phyloP scores from a whole-genome alignment of 768 basidiomycete genomes.

The Peribolospora kevripleyi region DNA sequence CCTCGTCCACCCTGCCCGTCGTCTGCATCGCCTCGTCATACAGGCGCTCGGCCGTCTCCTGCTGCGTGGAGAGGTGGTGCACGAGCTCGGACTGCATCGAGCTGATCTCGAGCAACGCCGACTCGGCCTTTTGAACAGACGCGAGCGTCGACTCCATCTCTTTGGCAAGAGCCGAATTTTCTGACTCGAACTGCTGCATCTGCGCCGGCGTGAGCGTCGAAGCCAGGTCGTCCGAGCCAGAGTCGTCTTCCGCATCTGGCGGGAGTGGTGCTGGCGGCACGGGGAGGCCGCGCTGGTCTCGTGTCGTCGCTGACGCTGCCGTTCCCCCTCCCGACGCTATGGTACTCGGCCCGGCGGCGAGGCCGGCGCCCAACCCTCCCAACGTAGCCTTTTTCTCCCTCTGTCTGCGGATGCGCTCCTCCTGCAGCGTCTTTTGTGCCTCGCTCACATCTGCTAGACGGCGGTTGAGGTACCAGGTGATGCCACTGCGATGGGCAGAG shows the following conservation, averaged over 20 bases:
- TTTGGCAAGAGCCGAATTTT: slow-evolving; percentile 66
- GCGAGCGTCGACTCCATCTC: slow-evolving; percentile 64
- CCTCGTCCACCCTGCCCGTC: slow-evolving; percentile 61
- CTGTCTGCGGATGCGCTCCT: slow-evolving; percentile 72
- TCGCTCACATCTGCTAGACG: slow-evolving; percentile 57
- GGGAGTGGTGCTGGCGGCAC: slow-evolving; percentile 10
- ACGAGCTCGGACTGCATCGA: slow-evolving; percentile 79
- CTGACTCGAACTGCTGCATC: slow-evolving; percentile 75
- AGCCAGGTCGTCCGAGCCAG: slow-evolving; percentile 30
- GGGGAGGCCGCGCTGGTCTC: slow-evolving; percentile 4
- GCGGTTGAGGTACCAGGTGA: slow-evolving; percentile 73
- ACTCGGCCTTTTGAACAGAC: slow-evolving; percentile 76
- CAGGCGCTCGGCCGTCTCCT: slow-evolving; percentile 73
- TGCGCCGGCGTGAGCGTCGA: slow-evolving; percentile 47
- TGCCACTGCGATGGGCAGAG: slow-evolving; percentile 75
- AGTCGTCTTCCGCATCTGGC: slow-evolving; percentile 22
- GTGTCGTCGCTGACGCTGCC: neutral
- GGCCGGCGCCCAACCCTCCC: slow-evolving; percentile 33
- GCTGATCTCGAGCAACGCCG: slow-evolving; percentile 74
- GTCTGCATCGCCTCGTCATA: slow-evolving; percentile 85
- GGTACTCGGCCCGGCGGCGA: slow-evolving; percentile 20
- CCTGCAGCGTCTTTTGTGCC: slow-evolving; percentile 65
- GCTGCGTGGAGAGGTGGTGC: slow-evolving; percentile 62
- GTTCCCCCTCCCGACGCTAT: neutral
- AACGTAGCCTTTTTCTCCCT: slow-evolving; percentile 59